Conservation (phyloP, 2,329 filamentous ascomycete genomes). For the Scedosporium dehoogii region DNA sequence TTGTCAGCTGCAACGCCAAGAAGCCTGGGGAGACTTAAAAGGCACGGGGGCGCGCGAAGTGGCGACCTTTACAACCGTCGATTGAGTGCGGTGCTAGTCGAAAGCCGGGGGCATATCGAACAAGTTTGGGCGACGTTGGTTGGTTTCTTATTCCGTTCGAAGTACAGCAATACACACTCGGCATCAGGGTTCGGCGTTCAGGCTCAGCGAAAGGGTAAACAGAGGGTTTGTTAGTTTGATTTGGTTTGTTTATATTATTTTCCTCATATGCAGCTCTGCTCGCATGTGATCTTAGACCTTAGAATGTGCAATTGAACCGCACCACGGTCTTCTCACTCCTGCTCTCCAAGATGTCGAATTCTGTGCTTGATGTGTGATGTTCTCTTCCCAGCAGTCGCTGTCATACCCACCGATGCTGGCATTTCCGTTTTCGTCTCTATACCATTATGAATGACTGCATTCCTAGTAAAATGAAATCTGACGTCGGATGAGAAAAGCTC, state of each 20-base stretch:
- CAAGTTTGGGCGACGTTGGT: background rate
- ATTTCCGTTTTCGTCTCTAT: no score
- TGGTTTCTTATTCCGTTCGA: background rate
- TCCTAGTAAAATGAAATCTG: no score
- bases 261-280: background rate
- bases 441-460: no score
- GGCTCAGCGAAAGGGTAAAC: background rate
- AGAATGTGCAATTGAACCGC: background rate
- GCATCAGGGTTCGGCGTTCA: background rate
- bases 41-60: no score
- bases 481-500: no score
- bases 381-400: no score
- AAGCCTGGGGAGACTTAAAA: conserved; percentile 30
- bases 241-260: background rate
- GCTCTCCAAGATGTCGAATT: no score
- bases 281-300: background rate
- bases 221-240: background rate
- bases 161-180: background rate
- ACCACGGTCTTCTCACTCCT: background rate
- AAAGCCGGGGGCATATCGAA: no score
- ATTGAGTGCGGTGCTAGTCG: no score
- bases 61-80: no score
- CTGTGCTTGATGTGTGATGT: no score
- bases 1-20: conserved; percentile 95
- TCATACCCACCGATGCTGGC: no score